Percentiles rank a stretch among this genome's conserved stretches.
Conservation (phyloP, 495 filamentous ascomycete genomes). For the Aspergillus sclerotiicarbonarius region DNA sequence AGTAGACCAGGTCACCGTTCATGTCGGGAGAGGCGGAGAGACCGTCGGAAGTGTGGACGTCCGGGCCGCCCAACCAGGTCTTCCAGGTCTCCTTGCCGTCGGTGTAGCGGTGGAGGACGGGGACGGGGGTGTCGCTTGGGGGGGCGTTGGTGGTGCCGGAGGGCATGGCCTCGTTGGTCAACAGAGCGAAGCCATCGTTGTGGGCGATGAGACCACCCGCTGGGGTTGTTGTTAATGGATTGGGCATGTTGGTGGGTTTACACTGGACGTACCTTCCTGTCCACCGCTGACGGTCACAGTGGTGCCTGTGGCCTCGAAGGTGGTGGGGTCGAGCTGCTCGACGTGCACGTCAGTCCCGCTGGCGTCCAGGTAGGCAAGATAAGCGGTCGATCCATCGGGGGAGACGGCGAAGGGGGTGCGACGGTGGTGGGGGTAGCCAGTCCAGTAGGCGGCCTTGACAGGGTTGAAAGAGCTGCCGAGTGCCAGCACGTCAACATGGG, state of each 20-base stretch:
- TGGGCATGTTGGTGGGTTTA: background rate
- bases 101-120: constrained; percentile 48
- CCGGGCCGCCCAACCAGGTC: constrained; percentile 50
- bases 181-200: constrained; percentile 54
- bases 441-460: constrained; percentile 53
- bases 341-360: constrained; percentile 49
- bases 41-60: constrained; percentile 41
- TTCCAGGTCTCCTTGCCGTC: constrained; percentile 49
- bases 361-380: constrained; percentile 50
- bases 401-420: constrained; percentile 53
- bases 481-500: constrained; percentile 41
- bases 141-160: constrained; percentile 46
- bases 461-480: constrained; percentile 45
- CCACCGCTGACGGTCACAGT: constrained; percentile 41
- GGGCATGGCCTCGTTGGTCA: constrained; percentile 49
- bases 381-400: constrained; percentile 50
- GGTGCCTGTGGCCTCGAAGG: constrained; percentile 46
- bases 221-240: constrained; percentile 5
- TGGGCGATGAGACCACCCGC: constrained; percentile 56
- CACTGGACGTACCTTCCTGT: constrained; percentile 43
- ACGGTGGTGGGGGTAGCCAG: constrained; percentile 50
- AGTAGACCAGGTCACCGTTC: constrained; percentile 56
- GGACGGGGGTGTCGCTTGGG: constrained; percentile 42
- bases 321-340: constrained; percentile 43
- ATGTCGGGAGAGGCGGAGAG: constrained; percentile 48